phyloP scores from a whole-genome alignment of 768 basidiomycete species.

The Pholiota microspora region DNA sequence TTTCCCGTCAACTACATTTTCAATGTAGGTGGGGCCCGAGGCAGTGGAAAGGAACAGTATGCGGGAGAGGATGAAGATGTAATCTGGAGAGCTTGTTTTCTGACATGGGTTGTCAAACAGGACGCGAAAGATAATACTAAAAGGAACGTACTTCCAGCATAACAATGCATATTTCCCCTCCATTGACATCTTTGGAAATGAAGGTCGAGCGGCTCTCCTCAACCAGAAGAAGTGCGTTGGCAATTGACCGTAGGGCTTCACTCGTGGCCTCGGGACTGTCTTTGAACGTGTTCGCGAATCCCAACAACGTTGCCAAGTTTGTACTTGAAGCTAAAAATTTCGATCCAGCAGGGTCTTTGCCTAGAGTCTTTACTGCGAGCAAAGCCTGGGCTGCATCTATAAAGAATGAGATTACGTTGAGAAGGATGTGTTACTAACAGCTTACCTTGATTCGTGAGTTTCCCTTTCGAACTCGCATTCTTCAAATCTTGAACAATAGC shows the following conservation, averaged over 20 bases:
- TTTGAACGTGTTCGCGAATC: constrained; percentile 50
- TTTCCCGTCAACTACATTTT: constrained; percentile 64
- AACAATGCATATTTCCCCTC: constrained; percentile 53
- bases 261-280: constrained; percentile 57
- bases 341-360: constrained; percentile 69
- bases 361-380: constrained; percentile 71
- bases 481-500: constrained; percentile 60
- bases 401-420: neutral
- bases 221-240: constrained; percentile 75
- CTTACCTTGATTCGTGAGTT: constrained; percentile 55
- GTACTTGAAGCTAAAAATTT: constrained; percentile 49
- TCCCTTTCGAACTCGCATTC: constrained; percentile 38
- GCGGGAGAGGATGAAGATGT: constrained; percentile 71
- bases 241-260: constrained; percentile 74
- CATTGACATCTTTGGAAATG: constrained; percentile 56
- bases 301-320: constrained; percentile 58
- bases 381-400: constrained; percentile 72
- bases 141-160: constrained; percentile 56
- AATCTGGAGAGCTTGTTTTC: constrained; percentile 62
- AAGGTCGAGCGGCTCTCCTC: constrained; percentile 60
- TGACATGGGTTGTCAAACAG: constrained; percentile 24
- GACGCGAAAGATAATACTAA: neutral
- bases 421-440: constrained; percentile 12
- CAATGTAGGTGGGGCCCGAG: constrained; percentile 47
- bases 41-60: constrained; percentile 76